Evolutionary conservation across 768 basidiomycete species (phyloP).

Genomic region (Holtermanniella nyarrowii): DNA sequence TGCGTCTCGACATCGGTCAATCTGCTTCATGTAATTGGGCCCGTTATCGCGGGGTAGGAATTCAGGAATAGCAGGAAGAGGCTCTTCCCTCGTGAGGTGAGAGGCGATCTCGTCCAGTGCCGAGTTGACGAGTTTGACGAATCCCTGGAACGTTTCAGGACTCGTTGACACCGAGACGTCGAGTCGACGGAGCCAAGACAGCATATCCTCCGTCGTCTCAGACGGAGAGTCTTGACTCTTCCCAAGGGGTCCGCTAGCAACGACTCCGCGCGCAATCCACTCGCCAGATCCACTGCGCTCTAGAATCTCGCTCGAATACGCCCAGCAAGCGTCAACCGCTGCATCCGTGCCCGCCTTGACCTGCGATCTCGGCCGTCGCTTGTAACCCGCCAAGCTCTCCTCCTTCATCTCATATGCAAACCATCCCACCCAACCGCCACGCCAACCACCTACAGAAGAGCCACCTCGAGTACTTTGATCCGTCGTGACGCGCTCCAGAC

Average conservation of each 20-base stretch:
- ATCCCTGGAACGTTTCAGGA: neutral
- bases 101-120: neutral
- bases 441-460: slow-evolving; percentile 15
- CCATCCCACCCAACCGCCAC: slow-evolving; percentile 42
- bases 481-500: neutral
- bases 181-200: neutral
- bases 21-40: slow-evolving; percentile 54
- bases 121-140: neutral
- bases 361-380: neutral
- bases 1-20: slow-evolving; percentile 59
- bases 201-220: neutral
- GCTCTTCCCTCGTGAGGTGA: neutral
- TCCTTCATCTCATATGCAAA: slow-evolving; percentile 42
- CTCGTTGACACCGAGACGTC: neutral
- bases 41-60: slow-evolving; percentile 20
- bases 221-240: neutral
- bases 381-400: slow-evolving; percentile 37
- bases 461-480: neutral
- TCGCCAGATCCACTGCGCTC: slow-evolving; percentile 24
- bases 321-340: slow-evolving; percentile 36
- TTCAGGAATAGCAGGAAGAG: slow-evolving; percentile 14
- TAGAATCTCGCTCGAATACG: slow-evolving; percentile 26
- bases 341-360: neutral
- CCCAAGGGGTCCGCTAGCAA: too few relatives aligned
- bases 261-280: slow-evolving; percentile 29